Conservation (phyloP, 2,329 filamentous ascomycete species). For the Talaromyces sp. region DNA sequence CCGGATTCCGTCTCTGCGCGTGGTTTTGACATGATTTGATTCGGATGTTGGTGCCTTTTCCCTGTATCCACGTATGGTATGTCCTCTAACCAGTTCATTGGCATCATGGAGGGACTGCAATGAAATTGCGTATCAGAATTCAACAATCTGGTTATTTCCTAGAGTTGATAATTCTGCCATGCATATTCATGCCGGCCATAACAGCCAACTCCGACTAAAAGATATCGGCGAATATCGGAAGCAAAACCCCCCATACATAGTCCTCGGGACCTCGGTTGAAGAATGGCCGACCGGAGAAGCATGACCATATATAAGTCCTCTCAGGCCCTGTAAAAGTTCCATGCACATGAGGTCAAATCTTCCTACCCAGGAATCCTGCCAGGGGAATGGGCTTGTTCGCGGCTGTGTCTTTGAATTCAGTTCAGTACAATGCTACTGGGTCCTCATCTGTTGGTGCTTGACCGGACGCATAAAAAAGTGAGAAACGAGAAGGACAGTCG, state of each 20-base stretch:
- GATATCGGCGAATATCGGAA: constrained; percentile 8
- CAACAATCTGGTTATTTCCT: not conserved
- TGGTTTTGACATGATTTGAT: no score
- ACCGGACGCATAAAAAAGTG: not conserved
- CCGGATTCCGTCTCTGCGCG: no score
- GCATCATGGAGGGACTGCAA: no score
- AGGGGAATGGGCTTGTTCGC: not conserved
- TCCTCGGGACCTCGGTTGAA: constrained; percentile 8
- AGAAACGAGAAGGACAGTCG: not conserved
- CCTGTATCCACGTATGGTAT: no score
- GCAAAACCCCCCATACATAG: not conserved
- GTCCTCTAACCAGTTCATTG: no score
- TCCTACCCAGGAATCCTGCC: not conserved
- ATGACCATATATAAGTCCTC: not conserved
- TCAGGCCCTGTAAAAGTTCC: not conserved
- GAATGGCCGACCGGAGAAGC: not conserved
- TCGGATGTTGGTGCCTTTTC: no score
- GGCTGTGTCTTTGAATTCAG: not conserved
- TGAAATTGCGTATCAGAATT: no score
- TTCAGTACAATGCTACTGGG: not conserved
- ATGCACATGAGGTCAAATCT: no score
- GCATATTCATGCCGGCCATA: no score
- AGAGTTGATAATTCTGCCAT: not conserved
- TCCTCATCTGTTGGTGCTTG: not conserved
- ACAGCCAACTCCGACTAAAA: not conserved